These are phyloP conservation scores for Limtongia smithiae DNA, from an alignment of 805 yeast genomes.

Conservation along the genomic window DNA sequence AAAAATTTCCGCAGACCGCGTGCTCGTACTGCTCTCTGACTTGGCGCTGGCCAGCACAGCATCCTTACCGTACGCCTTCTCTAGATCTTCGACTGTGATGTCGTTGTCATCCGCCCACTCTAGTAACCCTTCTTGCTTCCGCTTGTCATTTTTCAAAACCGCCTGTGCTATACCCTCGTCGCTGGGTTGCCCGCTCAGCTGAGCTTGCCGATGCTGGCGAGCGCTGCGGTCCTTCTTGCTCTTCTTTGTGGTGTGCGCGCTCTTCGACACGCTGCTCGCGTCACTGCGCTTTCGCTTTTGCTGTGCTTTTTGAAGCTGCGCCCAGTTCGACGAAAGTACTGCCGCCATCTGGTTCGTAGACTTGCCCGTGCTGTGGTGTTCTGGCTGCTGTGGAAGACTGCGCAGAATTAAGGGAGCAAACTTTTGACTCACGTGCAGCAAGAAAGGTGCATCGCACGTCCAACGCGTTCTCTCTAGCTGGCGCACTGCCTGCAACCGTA, in stretches of 20 bases:
- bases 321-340: constrained; percentile 22
- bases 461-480: background rate
- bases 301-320: constrained; percentile 10
- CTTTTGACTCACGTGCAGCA: too few relatives aligned
- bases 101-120: constrained; percentile 36
- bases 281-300: constrained; percentile 4
- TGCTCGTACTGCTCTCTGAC: constrained; percentile 1
- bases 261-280: background rate
- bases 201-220: background rate
- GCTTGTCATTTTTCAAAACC: background rate
- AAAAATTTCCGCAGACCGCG: constrained; percentile 18
- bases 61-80: constrained; percentile 29
- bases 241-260: background rate
- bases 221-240: background rate
- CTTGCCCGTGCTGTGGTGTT: background rate
- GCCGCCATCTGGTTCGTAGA: constrained; percentile 3
- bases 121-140: constrained; percentile 6
- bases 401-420: too few relatives aligned
- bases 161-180: background rate
- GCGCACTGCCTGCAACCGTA: too few relatives aligned
- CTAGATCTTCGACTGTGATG: constrained; percentile 31
- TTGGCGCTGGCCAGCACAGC: constrained; percentile 1
- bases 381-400: background rate
- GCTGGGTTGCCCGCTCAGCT: background rate
- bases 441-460: background rate